Evolutionary conservation across 129 eudicot species (phyloP).

Genomic region (Flaveria robusta): DNA sequence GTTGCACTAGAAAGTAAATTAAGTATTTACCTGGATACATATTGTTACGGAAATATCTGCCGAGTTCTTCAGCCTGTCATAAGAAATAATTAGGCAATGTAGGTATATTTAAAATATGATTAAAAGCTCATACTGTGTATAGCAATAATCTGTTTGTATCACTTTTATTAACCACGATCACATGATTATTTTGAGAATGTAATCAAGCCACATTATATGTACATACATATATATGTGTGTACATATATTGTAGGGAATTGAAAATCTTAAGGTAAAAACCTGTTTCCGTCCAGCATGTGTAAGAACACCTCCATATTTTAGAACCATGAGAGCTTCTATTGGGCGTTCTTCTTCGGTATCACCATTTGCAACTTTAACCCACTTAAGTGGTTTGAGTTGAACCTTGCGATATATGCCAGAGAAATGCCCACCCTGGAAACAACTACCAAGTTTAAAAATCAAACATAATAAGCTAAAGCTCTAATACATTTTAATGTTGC

Average conservation of each 20-base stretch:
- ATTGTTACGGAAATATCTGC: constrained; percentile 91
- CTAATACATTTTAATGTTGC: neutral
- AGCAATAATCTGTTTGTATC: constrained; percentile 4
- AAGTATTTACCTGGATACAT: constrained; percentile 84
- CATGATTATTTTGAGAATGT: neutral
- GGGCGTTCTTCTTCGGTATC: constrained; percentile 96
- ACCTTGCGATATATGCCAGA: constrained; percentile 98
- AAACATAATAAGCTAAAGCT: constrained; percentile 15
- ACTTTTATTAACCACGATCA: constrained; percentile 3
- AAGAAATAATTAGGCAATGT: constrained; percentile 17
- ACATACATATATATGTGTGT: neutral
- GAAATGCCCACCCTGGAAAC: constrained; percentile 94
- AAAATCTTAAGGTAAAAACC: constrained; percentile 42
- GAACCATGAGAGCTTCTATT: constrained; percentile 92
- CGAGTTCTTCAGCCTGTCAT: constrained; percentile 97
- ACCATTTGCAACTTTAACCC: constrained; percentile 84
- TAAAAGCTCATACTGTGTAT: constrained; percentile 12
- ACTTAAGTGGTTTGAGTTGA: constrained; percentile 91
- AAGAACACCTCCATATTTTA: constrained; percentile 96
- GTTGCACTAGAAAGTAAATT: constrained; percentile 1
- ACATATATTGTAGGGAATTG: neutral
- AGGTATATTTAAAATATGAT: constrained; percentile 6
- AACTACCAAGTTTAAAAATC: constrained; percentile 5
- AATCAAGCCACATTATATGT: constrained; percentile 2
- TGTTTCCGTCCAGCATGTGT: constrained; percentile 99